These are phyloP conservation scores for Saccharomyces pastorianus DNA, from an alignment of 1,139 yeast species.

Conservation along the genomic window DNA sequence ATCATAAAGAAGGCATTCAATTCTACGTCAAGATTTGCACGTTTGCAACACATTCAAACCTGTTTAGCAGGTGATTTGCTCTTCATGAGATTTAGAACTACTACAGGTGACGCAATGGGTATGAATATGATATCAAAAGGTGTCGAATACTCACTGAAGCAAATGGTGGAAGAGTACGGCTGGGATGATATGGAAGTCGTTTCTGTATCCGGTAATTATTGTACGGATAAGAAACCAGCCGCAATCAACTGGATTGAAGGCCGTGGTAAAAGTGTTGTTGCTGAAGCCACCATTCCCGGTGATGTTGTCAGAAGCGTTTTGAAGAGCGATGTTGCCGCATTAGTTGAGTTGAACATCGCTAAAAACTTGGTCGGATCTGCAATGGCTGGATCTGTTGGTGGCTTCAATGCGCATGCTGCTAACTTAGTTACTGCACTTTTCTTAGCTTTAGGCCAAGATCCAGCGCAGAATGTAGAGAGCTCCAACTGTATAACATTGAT, in stretches of 20 bases:
- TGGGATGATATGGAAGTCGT: constrained; percentile 92
- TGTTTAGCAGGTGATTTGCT: constrained; percentile 91
- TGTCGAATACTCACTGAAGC: constrained; percentile 75
- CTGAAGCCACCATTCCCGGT: constrained; percentile 84
- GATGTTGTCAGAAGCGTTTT: constrained; percentile 71
- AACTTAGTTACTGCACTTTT: constrained; percentile 88
- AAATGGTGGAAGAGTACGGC: constrained; percentile 83
- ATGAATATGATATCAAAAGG: constrained; percentile 99
- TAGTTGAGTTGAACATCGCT: constrained; percentile 78
- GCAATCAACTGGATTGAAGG: constrained; percentile 99
- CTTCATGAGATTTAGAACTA: constrained; percentile 85
- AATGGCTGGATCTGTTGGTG: constrained; percentile 96
- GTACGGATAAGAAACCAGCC: constrained; percentile 95
- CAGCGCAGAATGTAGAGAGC: constrained; percentile 95
- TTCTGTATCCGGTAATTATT: constrained; percentile 92
- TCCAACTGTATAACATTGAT: constrained; percentile 93
- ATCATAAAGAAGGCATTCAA: constrained; percentile 81
- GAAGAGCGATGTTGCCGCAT: constrained; percentile 85
- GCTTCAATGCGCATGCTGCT: constrained; percentile 97
- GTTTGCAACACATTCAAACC: constrained; percentile 82
- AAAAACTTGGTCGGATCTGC: constrained; percentile 94
- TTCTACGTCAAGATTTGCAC: constrained; percentile 95
- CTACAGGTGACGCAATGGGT: constrained; percentile 99
- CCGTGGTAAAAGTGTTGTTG: constrained; percentile 94
- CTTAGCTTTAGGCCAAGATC: constrained; percentile 96